Evolutionary conservation across 2,329 filamentous ascomycete genomes (phyloP), one percentile per base, ranked within the genome.

Genomic region (Phialophora expanda): DNA sequence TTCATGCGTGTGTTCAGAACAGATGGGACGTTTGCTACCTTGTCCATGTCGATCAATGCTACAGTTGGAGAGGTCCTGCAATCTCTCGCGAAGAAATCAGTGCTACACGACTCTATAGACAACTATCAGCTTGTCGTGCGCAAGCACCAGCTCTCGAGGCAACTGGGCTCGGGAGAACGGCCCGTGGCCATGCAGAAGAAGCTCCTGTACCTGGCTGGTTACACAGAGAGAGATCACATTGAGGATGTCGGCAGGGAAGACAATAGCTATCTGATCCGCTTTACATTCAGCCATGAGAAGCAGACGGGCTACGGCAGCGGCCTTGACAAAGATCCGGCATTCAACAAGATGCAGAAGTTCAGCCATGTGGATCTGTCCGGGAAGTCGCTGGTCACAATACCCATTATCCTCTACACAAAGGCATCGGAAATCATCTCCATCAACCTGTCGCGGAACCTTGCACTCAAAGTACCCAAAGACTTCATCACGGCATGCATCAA

Each of bases 41-140:
- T 99, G 57, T 94, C 93, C 32, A 89, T 94, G 77, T 84, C 89
- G 1, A 81, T 98, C 60, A 92, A 93, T 74, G 89, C 94, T 3
- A 93, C 90, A 0, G 94, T 96, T 20, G 85, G 87, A 20, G 94
- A 99, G 65, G 89, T 98, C 53, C 89, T 98, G 70, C 85, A 88
- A n/a, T 91, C 95, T 76, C 86, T 99, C 70, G 90, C 94, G 64
- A 96, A 95, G 80, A 98, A 98, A 81, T 96, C 94, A 2, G 95
- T 95, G 72, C 85, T 97, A 41, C 90, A 93, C 64, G 94, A 97
- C 72, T 91, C 92, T 69, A 80, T 96, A 65, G 91, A 95, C 73
- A 97, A 97, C 72, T 99, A 97, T 77, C 92, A 97, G 76, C 96
- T 99, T 66, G 90, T 98, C 48, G 87, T 99, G 82, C 92, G 90